These are phyloP conservation scores for Penicillium concentricum DNA, from an alignment of 2,329 filamentous ascomycete species.

Conservation along the genomic window DNA sequence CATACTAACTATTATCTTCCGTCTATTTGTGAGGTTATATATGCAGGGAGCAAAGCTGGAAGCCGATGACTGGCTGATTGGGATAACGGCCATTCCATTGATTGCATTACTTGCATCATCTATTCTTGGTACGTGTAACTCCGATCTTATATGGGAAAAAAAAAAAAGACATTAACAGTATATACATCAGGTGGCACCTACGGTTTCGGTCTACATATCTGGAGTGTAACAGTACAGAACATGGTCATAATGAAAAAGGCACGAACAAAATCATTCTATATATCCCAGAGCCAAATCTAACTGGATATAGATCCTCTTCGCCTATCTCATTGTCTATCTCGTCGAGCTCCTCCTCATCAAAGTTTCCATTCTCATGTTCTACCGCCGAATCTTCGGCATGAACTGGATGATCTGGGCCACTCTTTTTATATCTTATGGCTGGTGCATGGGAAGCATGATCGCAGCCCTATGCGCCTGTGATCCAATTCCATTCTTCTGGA, in stretches of 20 bases:
- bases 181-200: background rate
- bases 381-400: conserved; percentile 22
- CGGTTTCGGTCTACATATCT: conserved; percentile 4
- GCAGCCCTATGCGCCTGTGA: conserved; percentile 6
- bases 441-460: conserved; percentile 9
- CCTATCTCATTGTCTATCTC: conserved; percentile 18
- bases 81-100: conserved; percentile 3
- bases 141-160: background rate
- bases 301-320: conserved; percentile 6
- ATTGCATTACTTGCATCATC: background rate
- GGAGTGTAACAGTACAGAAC: conserved; percentile 4
- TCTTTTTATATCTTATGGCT: conserved; percentile 12
- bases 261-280: background rate
- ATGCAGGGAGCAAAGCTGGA: conserved; percentile 7
- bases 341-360: conserved; percentile 16
- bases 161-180: background rate
- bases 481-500: conserved; percentile 17
- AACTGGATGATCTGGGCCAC: conserved; percentile 11
- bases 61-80: conserved; percentile 16
- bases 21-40: conserved; percentile 9
- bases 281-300: background rate
- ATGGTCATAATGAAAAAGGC: conserved; percentile 2
- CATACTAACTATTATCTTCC: conserved; percentile 6
- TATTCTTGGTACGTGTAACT: background rate
- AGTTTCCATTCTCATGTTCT: conserved; percentile 25